These are phyloP conservation scores for Paulownia fortunei DNA, from an alignment of 257 asterid genomes.

Conservation along the genomic window DNA sequence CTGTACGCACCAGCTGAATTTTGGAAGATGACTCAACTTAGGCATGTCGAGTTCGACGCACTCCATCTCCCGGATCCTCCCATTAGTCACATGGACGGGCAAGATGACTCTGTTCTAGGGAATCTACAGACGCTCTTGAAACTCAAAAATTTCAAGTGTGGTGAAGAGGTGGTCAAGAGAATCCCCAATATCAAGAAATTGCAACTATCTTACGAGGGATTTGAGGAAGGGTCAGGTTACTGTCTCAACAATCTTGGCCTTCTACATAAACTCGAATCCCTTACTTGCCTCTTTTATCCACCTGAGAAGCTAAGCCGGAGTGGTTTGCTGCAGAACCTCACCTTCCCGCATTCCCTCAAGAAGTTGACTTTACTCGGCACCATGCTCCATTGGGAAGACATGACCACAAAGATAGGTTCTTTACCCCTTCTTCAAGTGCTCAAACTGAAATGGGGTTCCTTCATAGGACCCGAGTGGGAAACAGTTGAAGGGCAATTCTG, in stretches of 20 bases:
- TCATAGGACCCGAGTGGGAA: background rate
- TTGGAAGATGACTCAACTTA: conserved; percentile 31
- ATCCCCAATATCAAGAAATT: conserved; percentile 23
- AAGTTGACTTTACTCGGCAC: background rate
- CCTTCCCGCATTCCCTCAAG: background rate
- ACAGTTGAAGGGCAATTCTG: too few species aligned
- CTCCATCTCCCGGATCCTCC: conserved; percentile 17
- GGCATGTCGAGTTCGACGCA: background rate
- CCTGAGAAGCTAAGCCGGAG: background rate
- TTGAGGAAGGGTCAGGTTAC: background rate
- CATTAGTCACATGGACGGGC: too few species aligned
- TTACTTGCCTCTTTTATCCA: background rate
- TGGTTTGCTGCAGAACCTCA: background rate
- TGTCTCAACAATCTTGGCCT: background rate
- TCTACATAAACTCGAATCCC: conserved; percentile 15
- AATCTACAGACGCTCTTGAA: conserved; percentile 17
- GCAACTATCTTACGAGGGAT: background rate
- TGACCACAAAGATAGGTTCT: background rate
- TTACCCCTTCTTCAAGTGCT: conserved; percentile 16
- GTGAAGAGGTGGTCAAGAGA: conserved; percentile 23
- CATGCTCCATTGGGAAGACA: background rate
- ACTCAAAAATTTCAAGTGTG: background rate
- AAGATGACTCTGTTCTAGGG: background rate
- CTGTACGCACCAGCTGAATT: background rate
- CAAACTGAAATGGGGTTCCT: background rate